These are phyloP conservation scores for Aphanomyces stellatus DNA, from an alignment of 352 stramenopile genomes.

Conservation along the genomic window DNA sequence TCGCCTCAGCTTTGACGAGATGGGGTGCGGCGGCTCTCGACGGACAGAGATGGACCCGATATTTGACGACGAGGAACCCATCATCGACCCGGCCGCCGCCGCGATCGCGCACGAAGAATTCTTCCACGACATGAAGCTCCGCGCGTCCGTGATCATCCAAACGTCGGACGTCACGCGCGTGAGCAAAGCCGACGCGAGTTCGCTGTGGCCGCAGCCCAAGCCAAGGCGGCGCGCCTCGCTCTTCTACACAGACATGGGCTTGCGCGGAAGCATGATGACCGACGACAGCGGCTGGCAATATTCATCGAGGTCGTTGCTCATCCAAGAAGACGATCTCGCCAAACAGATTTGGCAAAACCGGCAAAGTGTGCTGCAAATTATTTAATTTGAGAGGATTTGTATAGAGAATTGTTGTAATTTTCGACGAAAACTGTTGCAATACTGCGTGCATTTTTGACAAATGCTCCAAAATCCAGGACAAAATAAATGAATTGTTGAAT, in stretches of 20 bases:
- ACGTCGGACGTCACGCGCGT: neutral
- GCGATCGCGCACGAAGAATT: neutral
- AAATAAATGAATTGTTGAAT: too few species aligned
- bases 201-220: neutral
- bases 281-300: neutral
- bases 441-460: too few species aligned
- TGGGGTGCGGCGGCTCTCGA: neutral
- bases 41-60: neutral
- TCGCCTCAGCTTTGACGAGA: neutral
- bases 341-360: constrained; percentile 4
- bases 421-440: too few species aligned
- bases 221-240: neutral
- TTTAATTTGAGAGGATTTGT: constrained; percentile 3
- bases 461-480: too few species aligned
- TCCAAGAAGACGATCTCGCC: neutral
- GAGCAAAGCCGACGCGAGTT: neutral
- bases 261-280: neutral
- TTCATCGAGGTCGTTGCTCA: too few species aligned
- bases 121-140: constrained; percentile 4
- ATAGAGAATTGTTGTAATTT: too few species aligned
- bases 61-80: neutral
- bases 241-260: neutral
- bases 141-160: neutral
- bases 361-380: constrained; percentile 11
- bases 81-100: neutral